Base-by-base conservation (phyloP, 1,139 yeast genomes). In the Blastobotrys indianensis region DNA sequence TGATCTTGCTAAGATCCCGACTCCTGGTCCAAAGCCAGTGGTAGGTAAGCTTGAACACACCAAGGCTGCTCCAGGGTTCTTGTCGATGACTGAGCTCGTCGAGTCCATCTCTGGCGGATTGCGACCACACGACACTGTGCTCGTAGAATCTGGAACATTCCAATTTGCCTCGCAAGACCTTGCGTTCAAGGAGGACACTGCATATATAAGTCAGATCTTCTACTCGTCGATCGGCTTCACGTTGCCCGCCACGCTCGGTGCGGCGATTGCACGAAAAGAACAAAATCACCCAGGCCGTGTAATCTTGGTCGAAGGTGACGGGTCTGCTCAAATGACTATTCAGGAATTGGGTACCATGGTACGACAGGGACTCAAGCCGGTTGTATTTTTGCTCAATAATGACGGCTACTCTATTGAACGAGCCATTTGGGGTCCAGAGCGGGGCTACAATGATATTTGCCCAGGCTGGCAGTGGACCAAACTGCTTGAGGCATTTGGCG, bases 321-420 rank as follows among this genome's bases (percentile, higher is more conserved):
- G 96, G 2, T 81, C 94, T 7, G 87, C 95, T 1, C 94, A 85
- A 66, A 84, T 87, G 94, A 85, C 95, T 1, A 74, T 82, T 40
- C 72, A 67, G 56, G 96, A 87, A 62, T 66, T 86, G 41, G 78
- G 92, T 1, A 78, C 86, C 23, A 80, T 75, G 61, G 65, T 83
- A 41, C 75, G 88, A 48, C 72, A 76, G 54, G 70, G 73, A 25
- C 69, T 82, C 32, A 74, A 75, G 13, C 84, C 90, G 17, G 75
- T 82, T 39, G 73, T 88, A 28, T 72, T 85, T 54, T 63, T 87
- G 47, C 69, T 86, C 65, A 88, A 87, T 67, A 88, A 88, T 64
- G 76, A 77, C 47, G 97, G 96, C 0, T 88, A 87, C 66, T 82
- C 94, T 1, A 85, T 87, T 47, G 96, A 88, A 67, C 77, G 96